Evolutionary conservation across 1,139 yeast genomes (phyloP).

Genomic region (Williopsis jadinii): DNA sequence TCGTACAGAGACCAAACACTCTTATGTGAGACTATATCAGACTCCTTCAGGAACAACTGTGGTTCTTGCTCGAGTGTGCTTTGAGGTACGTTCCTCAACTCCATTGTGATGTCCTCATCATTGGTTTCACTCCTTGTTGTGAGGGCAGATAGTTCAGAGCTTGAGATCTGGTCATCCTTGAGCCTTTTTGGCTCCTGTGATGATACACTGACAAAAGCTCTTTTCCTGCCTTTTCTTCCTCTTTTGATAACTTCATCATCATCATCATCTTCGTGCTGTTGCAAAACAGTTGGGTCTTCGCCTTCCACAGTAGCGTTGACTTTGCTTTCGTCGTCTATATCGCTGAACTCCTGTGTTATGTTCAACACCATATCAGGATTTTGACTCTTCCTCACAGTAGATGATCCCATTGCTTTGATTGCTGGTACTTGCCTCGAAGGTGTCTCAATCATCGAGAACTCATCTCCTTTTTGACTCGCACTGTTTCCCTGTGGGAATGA

Average conservation of each 20-base stretch:
- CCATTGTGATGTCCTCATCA: not conserved
- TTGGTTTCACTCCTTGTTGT: not conserved
- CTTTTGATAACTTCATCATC: not conserved
- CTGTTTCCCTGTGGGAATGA: not conserved
- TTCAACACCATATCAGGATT: slow-evolving; percentile 4
- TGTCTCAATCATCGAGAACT: not conserved
- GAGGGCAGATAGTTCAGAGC: not conserved
- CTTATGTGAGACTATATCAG: slow-evolving; percentile 23
- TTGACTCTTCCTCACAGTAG: not conserved
- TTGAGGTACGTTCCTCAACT: not conserved
- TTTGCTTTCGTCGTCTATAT: slow-evolving; percentile 18
- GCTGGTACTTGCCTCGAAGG: not conserved
- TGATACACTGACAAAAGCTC: not conserved
- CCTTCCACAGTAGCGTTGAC: slow-evolving; percentile 15
- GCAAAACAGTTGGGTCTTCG: slow-evolving; percentile 5
- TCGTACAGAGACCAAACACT: slow-evolving; percentile 31
- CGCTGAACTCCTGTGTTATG: slow-evolving; percentile 21
- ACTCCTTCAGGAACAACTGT: slow-evolving; percentile 10
- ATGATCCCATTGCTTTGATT: not conserved
- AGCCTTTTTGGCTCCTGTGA: not conserved
- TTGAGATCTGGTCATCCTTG: not conserved
- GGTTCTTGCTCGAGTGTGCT: slow-evolving; percentile 3
- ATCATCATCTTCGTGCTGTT: slow-evolving; percentile 4
- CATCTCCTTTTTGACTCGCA: too few species aligned
- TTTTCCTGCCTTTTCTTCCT: not conserved